Percentiles rank a stretch among this genome's conserved stretches.
Evolutionary conservation across 73 alveolate genomes (phyloP).

Genomic region (Paramecium biaurelia): DNA sequence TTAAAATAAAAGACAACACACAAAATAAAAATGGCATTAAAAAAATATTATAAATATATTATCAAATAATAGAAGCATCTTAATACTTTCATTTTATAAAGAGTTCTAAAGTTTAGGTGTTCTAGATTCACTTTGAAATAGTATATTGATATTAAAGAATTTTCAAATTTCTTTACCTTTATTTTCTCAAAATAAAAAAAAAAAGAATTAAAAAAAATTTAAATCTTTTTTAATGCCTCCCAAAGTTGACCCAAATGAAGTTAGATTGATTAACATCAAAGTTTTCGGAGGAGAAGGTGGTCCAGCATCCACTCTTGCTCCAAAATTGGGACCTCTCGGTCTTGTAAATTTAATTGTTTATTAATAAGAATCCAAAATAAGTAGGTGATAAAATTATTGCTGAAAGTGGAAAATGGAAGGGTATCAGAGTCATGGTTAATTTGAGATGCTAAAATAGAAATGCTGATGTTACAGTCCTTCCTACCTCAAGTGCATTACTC

Average conservation of each 20-base stretch:
- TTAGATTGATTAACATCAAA: conserved; percentile 64
- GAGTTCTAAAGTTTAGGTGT: not conserved
- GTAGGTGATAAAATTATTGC: conserved; percentile 72
- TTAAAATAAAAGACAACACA: too few relatives aligned
- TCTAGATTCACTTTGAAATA: not conserved
- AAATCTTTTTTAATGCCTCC: conserved; percentile 68
- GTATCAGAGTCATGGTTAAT: conserved; percentile 71
- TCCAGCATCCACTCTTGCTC: conserved; percentile 71
- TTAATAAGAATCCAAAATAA: conserved; percentile 65
- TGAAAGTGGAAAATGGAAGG: conserved; percentile 69
- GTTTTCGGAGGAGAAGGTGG: conserved; percentile 72
- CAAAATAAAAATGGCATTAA: too few relatives aligned
- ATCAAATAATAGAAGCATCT: too few relatives aligned
- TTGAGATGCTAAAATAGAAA: conserved; percentile 68
- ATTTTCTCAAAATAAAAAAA: not conserved
- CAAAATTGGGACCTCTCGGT: conserved; percentile 75
- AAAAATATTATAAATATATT: too few relatives aligned
- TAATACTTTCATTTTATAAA: not conserved
- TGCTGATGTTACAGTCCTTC: conserved; percentile 68
- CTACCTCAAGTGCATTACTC: conserved; percentile 71
- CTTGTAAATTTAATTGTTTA: not conserved
- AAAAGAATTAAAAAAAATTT: conserved; percentile 51
- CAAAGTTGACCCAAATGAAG: conserved; percentile 68
- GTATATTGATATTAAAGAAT: not conserved
- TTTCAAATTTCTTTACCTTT: not conserved